Base-by-base conservation (phyloP, 2,329 filamentous ascomycete genomes). In the Chrysoporthe austroafricana region DNA sequence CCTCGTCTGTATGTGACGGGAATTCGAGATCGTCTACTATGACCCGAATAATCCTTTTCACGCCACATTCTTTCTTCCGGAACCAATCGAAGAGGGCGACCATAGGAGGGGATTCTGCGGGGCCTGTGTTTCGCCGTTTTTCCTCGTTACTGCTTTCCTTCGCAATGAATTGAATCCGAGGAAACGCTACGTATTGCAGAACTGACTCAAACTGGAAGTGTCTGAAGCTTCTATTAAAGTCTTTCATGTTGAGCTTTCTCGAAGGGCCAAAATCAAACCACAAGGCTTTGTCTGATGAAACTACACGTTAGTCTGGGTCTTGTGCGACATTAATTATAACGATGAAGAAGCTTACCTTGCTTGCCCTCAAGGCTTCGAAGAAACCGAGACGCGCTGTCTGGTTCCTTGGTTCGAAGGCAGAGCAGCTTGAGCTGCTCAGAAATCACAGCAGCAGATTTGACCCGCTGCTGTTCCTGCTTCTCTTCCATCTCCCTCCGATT, bases 21-120 rank as follows among this genome's bases (percentile, higher is more conserved):
- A 39, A 16, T 16, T 39, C n/a, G 16, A 64, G 48, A 44, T 64
- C 62, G 16, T 64, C 62, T 26, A 57, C 52, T 18, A 57, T 64
- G 0, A 58, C 62, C 21, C 50, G 16, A 11, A 64, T 26, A 9
- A 64, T 48, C 6, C 44, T 64, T n/a, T 56, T 57, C 4, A 64
- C 62, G 14, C 42, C 42, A 18, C 44, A 16, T 46, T 64, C 36
- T 26, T 56, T 26, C 34, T 54, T 16, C n/a, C 36, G 34, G 3
- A 64, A 26, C 50, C 50, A 46, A 5, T 39, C 32, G n/a, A 64
- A 64, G 2, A 64, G 4, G 7, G 6, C 21, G 21, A 11, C 32
- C n/a, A 54, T 54, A 14, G n/a, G 21, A 16, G 50, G 3, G 14
- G 44, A 18, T 16, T 46, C 44, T 32, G 13, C 5, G n/a, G 8